These are phyloP conservation scores for Xylariaceae sp. DNA, from an alignment of 2,329 filamentous ascomycete species.

Conservation along the genomic window DNA sequence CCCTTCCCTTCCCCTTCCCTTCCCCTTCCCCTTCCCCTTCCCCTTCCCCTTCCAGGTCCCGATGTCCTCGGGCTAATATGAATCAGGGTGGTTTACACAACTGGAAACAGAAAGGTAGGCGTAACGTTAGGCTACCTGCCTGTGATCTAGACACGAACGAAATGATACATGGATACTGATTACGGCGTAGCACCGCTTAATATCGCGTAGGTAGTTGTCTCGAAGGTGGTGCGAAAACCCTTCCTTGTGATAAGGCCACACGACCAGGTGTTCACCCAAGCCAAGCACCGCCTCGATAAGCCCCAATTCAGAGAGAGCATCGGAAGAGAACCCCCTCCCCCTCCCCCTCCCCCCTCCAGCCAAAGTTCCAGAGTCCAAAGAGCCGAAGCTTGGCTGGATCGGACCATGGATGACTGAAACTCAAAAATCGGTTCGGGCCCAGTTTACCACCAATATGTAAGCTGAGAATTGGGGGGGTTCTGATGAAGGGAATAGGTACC, in stretches of 20 bases:
- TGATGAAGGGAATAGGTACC: no score
- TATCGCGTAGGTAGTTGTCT: background rate
- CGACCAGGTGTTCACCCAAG: background rate
- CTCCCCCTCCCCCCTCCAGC: background rate
- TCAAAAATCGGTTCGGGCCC: background rate
- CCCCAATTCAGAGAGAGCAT: background rate
- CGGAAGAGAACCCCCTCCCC: constrained; percentile 1
- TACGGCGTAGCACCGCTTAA: background rate
- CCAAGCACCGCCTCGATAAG: constrained; percentile 1
- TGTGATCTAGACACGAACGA: background rate
- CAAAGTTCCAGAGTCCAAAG: no score
- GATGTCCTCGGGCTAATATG: no score
- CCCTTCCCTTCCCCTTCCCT: no score
- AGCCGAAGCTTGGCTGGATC: no score
- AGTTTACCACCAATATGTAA: background rate
- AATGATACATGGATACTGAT: background rate
- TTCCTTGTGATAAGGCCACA: background rate
- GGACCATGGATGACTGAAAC: no score
- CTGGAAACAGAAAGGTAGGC: background rate
- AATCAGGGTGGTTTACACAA: no score
- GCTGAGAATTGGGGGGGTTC: background rate
- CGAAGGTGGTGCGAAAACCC: background rate
- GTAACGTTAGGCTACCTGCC: no score
- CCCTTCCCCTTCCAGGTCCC: no score
- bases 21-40: no score